Percentiles rank a stretch among this genome's conserved stretches.
Conservation (phyloP, 2,329 filamentous ascomycete genomes). For the Calonectria pauciramosa region DNA sequence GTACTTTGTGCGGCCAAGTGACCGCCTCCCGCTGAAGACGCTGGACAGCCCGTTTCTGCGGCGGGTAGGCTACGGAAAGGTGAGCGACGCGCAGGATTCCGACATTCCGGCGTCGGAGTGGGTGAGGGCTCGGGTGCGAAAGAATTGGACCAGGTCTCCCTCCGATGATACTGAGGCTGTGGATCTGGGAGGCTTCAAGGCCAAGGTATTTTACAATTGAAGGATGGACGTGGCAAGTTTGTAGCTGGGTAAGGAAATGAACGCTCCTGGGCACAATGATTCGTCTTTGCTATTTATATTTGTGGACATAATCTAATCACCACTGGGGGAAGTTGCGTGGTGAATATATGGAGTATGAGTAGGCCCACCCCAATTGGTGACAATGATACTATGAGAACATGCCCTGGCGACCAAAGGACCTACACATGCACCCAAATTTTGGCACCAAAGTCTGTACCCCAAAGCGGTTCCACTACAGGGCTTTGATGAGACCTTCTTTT, state of each 20-base stretch:
- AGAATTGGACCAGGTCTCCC: not conserved
- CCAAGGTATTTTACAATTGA: not conserved
- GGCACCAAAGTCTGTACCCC: not conserved
- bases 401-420: not conserved
- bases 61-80: not conserved
- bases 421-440: not conserved
- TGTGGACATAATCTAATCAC: not conserved
- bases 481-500: slow-evolving; percentile 51
- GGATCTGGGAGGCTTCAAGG: not conserved
- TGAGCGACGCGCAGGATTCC: not conserved
- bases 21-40: not conserved
- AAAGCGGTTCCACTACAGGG: slow-evolving; percentile 41
- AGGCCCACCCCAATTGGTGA: no score
- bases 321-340: not conserved
- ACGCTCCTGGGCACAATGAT: not conserved
- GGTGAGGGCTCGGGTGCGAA: not conserved
- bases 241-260: not conserved
- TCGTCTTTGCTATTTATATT: not conserved
- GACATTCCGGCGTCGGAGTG: not conserved
- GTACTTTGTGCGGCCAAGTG: not conserved
- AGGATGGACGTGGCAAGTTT: not conserved
- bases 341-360: not conserved
- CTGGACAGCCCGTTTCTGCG: not conserved
- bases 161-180: not conserved
- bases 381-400: no score